Conservation (phyloP, 1,284 basidiomycete species). For the Tranzscheliella williamsii region DNA sequence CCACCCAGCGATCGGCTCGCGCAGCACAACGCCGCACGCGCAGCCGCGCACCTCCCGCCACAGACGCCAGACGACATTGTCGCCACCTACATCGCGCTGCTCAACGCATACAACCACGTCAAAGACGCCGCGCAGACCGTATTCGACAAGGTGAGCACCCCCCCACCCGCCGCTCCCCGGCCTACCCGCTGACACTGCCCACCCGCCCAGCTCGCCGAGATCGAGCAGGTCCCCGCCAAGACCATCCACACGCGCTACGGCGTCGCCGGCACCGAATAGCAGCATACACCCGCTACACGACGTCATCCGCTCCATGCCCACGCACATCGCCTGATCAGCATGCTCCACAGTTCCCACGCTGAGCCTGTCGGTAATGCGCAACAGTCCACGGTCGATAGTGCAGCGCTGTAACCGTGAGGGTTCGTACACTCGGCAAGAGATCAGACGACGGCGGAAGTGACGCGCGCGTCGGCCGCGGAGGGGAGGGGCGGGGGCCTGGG, state of each 20-base stretch:
- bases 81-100: conserved; percentile 15
- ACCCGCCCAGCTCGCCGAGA: conserved; percentile 18
- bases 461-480: conserved; percentile 1
- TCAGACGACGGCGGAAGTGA: conserved; percentile 19
- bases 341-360: no score
- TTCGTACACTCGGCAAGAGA: no score
- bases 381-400: no score
- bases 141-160: conserved; percentile 23
- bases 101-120: conserved; percentile 30
- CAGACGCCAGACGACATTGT: conserved; percentile 23
- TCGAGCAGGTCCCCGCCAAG: conserved; percentile 22
- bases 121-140: conserved; percentile 25
- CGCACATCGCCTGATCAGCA: no score
- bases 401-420: no score
- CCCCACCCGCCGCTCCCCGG: no score
- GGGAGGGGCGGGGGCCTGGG: conserved; percentile 15
- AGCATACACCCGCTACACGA: no score
- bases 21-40: conserved; percentile 13
- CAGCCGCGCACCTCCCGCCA: conserved; percentile 1
- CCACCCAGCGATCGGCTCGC: conserved; percentile 4
- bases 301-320: no score
- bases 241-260: conserved; percentile 22
- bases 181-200: background rate
- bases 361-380: no score
- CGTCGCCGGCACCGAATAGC: conserved; percentile 2